Base-by-base conservation (phyloP, 805 yeast species). In the Yamadazyma olivae region DNA sequence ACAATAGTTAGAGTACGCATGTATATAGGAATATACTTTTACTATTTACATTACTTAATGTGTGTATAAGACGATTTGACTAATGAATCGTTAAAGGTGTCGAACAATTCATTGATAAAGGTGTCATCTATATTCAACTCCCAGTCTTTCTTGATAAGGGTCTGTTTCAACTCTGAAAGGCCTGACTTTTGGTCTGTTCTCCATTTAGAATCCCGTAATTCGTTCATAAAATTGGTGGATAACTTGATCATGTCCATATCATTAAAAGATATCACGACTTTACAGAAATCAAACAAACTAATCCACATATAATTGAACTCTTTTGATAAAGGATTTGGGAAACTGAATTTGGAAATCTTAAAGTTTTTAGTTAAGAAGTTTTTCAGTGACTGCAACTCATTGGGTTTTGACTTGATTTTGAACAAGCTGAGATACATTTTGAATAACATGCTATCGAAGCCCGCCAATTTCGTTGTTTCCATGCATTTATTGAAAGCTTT, bases 301-400 rank as follows among this genome's bases (percentile, higher is more conserved):
- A 39, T 27, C 26, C 54, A 32, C n/a, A 36, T 25, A 17, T 32
- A 27, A 14, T 31, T 36, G 17, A 36, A 31, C 3, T 22, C 14
- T 2, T 13, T 8, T 24, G 17, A 19, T 13, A 36, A 36, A 2
- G 23, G 17, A 16, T 27, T 15, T 3, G 52, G 47, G 17, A 54
- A 39, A 32, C 45, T 49, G 18, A 62, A 32, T 33, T 59, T 61
- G 4, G 46, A 50, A 32, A 58, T 45, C 27, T 57, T 61, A 20
- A 63, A 45, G 33, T 62, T 61, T 34, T 64, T 63, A 8, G 38
- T 36, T 34, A 65, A 40, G 36, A 39, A 61, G 29, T 64, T 64
- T 17, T 42, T 40, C 26, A 46, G 35, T 6, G 62, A 50, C 12
- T 56, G 49, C 16, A 42, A 35, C 30, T 54, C 57, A 26, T 46